Conservation (phyloP, 129 eudicot species). For the Pulicaria dysenterica region DNA sequence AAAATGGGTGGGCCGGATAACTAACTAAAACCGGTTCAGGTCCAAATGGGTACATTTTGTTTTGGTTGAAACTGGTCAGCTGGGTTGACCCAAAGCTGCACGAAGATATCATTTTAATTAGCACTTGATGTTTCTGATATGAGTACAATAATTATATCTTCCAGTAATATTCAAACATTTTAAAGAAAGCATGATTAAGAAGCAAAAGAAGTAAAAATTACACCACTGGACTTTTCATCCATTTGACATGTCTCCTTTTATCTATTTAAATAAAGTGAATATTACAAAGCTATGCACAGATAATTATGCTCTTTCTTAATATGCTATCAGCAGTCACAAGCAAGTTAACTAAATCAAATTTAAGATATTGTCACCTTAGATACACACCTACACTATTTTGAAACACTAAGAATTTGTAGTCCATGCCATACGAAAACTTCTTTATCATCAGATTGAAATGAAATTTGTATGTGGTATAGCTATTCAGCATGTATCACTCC, state of each 20-base stretch:
- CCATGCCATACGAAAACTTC: neutral
- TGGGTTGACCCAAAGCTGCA: neutral
- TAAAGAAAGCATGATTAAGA: neutral
- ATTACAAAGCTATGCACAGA: constrained; percentile 4
- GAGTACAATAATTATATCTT: neutral
- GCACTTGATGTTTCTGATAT: neutral
- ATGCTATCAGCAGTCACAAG: neutral
- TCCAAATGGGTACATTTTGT: neutral
- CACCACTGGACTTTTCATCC: neutral
- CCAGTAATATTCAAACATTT: neutral
- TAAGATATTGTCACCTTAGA: neutral
- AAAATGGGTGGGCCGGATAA: too few species aligned
- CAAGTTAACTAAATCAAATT: constrained; percentile 1
- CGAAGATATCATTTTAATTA: neutral
- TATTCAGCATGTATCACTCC: neutral
- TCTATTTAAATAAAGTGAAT: neutral
- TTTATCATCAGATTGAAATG: neutral
- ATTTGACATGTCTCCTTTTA: neutral
- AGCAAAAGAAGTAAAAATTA: neutral
- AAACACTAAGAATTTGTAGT: neutral
- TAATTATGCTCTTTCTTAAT: neutral
- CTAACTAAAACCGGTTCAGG: too few species aligned
- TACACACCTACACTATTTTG: neutral
- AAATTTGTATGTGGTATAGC: too few species aligned
- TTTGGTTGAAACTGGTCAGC: neutral